These are phyloP conservation scores for Tulasnella calospora DNA, from an alignment of 768 basidiomycete genomes.

Conservation along the genomic window DNA sequence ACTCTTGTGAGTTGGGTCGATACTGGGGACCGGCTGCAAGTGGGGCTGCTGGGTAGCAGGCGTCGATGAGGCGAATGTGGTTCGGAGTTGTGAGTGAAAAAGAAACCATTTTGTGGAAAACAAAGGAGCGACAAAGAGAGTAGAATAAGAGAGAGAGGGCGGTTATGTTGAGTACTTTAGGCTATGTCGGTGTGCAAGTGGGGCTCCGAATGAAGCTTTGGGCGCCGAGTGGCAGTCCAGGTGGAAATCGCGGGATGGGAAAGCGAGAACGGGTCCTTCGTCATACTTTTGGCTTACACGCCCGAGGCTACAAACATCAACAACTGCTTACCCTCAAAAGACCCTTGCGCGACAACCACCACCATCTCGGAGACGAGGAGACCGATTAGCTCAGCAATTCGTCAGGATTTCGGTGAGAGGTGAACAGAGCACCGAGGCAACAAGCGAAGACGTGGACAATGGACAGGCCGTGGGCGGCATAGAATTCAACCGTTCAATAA, in stretches of 20 bases:
- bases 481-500: background rate
- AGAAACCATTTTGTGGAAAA: conserved; percentile 3
- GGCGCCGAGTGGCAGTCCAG: conserved; percentile 4
- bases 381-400: background rate
- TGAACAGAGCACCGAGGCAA: background rate
- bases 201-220: background rate
- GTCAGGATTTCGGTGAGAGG: background rate
- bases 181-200: conserved; percentile 2
- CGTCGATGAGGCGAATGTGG: conserved; percentile 75
- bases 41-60: conserved; percentile 81
- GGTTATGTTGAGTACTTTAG: background rate
- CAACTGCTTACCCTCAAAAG: background rate
- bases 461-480: too few species aligned
- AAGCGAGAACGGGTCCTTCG: background rate
- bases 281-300: background rate
- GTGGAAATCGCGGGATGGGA: conserved; percentile 6
- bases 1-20: conserved; percentile 76
- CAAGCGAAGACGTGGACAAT: background rate
- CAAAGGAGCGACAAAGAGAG: background rate
- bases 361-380: background rate
- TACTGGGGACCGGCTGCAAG: conserved; percentile 71
- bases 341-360: background rate
- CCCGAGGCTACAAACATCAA: background rate
- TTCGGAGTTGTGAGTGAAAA: conserved; percentile 54
- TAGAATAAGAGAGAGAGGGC: background rate